Conservation (phyloP, 2,329 filamentous ascomycete species). For the Phyllosticta citribraziliensis region DNA sequence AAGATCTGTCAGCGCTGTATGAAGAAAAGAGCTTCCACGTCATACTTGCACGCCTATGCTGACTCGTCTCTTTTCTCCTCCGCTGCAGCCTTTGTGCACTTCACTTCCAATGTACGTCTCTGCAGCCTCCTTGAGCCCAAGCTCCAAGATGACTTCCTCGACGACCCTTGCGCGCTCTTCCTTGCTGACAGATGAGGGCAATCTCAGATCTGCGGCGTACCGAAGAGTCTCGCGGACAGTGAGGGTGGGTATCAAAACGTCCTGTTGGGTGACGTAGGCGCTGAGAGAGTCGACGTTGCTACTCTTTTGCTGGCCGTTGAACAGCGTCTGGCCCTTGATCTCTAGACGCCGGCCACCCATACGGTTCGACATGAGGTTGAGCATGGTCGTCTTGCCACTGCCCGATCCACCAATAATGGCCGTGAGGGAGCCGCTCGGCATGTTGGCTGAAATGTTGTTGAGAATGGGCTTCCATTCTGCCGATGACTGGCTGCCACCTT, state of each 20-base stretch:
- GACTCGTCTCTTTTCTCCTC: slow-evolving; percentile 66
- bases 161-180: slow-evolving; percentile 55
- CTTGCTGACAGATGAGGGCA: slow-evolving; percentile 52
- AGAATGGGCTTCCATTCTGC: slow-evolving; percentile 43
- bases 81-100: slow-evolving; percentile 64
- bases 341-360: slow-evolving; percentile 47
- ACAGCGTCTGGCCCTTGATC: slow-evolving; percentile 46
- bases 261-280: slow-evolving; percentile 68
- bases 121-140: slow-evolving; percentile 68
- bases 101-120: slow-evolving; percentile 63
- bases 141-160: slow-evolving; percentile 65
- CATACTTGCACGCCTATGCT: slow-evolving; percentile 61
- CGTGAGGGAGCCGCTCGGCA: slow-evolving; percentile 57
- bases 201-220: slow-evolving; percentile 62
- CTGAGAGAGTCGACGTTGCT: slow-evolving; percentile 40
- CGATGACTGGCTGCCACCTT: slow-evolving; percentile 10
- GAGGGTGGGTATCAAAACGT: slow-evolving; percentile 61
- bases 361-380: slow-evolving; percentile 63
- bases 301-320: slow-evolving; percentile 41
- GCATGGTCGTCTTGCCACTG: slow-evolving; percentile 49
- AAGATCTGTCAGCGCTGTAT: not conserved
- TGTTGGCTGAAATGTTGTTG: slow-evolving; percentile 52
- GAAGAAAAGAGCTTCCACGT: not conserved
- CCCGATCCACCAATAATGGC: slow-evolving; percentile 69
- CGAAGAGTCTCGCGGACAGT: slow-evolving; percentile 66